Evolutionary conservation across 352 stramenopile species (phyloP), one percentile per base, ranked within the genome.

Genomic region (Phytophthora crassamura): DNA sequence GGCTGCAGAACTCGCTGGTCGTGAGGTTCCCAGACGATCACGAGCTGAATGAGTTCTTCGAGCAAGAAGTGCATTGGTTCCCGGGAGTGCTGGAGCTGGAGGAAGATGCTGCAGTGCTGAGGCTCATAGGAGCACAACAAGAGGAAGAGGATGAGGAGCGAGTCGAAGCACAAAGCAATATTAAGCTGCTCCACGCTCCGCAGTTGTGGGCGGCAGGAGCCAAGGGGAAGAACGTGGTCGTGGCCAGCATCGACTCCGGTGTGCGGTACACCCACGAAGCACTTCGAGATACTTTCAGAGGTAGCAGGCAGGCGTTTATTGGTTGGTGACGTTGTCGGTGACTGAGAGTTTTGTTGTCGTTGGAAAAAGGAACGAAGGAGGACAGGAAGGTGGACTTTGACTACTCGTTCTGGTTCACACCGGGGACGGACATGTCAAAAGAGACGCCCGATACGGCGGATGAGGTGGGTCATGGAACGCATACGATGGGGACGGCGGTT

Each of bases 241-340:
- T 93, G 10, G 82, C 77, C 0, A 93, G 78, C 49, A 90, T 93
- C 54, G 84, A 93, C 59, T 90, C 82, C 7, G 82, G 84, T 11
- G 82, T 91, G 35, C 77, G 84, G 12, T 91, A 90, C 71, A 82
- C 84, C 0, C 84, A 93, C 52, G 75, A 89, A 30, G 71, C 76
- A 15, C 49, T 93, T 35, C 52, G 47, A 53, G 45, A 65, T 15
- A 78, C 40, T 7, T 93, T 89, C 49, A 69, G 82, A 75, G 80
- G 76, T 80, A 64, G 6, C 16, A 4, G 12, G 18, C 16, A 32
- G 7, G 20, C 20, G 18, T 39, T 4, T 34, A 18, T 50, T 36
- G 15, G 18, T 18, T 49, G 5, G 14, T 45, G 22, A n/a, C n/a
- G 8, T 12, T 7, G 14, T 33, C 10, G 15, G 4, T 16, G 8